These are phyloP conservation scores for Picea abies DNA, from an alignment of 83 land plant species.

Conservation along the genomic window DNA sequence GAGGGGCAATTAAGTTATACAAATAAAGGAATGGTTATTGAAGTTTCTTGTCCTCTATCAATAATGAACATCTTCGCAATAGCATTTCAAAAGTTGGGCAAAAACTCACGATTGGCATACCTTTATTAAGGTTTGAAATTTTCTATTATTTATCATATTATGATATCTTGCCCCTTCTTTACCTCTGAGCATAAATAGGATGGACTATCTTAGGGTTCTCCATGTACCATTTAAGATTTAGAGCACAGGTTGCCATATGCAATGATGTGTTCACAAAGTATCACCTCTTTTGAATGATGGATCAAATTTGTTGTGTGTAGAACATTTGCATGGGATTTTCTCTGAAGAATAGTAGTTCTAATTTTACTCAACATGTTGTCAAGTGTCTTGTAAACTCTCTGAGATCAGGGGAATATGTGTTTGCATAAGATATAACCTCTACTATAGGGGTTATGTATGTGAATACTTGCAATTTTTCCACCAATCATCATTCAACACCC, in stretches of 20 bases:
- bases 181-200: not conserved
- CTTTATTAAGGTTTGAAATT: no score
- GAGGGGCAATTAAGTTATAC: not conserved
- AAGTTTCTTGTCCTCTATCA: not conserved
- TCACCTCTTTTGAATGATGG: not conserved
- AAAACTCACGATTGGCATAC: no score
- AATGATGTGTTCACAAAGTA: not conserved
- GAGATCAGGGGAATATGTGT: not conserved
- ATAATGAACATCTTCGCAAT: not conserved
- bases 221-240: not conserved
- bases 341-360: not conserved
- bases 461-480: not conserved
- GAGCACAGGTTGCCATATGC: not conserved
- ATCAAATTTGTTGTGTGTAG: not conserved
- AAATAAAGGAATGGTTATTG: not conserved
- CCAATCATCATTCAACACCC: no score
- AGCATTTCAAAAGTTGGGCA: not conserved
- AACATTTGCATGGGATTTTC: not conserved
- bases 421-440: not conserved
- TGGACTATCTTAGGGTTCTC: not conserved
- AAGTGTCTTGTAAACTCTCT: not conserved
- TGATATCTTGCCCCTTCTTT: not conserved
- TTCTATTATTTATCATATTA: no score
- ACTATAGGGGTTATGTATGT: not conserved
- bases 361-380: not conserved